Evolutionary conservation across 108 stramenopile species (phyloP).

Genomic region (Nitzschia sp.): DNA sequence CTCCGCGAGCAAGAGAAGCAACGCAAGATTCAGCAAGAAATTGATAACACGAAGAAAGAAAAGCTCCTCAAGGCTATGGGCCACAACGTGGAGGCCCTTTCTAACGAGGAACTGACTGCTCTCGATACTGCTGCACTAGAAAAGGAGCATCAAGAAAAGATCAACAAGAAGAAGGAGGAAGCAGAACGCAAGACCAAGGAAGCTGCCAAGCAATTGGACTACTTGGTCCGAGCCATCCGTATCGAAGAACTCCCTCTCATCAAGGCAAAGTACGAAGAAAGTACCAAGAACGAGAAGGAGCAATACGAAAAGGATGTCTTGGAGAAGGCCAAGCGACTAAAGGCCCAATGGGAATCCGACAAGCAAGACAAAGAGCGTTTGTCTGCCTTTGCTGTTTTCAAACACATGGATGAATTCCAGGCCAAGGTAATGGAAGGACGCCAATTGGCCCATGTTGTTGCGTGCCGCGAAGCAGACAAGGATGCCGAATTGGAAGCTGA

Average conservation of each 20-base stretch:
- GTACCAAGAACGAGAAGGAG: constrained; percentile 61
- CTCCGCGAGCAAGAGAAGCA: constrained; percentile 86
- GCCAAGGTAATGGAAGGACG: constrained; percentile 69
- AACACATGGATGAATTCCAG: constrained; percentile 63
- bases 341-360: constrained; percentile 73
- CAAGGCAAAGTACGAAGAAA: constrained; percentile 72
- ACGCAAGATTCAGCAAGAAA: constrained; percentile 85
- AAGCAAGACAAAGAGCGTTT: constrained; percentile 63
- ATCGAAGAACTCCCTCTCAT: constrained; percentile 91
- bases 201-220: constrained; percentile 85
- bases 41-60: constrained; percentile 86
- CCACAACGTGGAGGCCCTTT: constrained; percentile 85
- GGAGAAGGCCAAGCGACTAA: constrained; percentile 66
- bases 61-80: constrained; percentile 74
- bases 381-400: constrained; percentile 55
- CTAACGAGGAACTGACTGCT: constrained; percentile 65
- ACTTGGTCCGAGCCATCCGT: constrained; percentile 90
- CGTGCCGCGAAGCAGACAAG: constrained; percentile 67
- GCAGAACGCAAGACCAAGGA: constrained; percentile 85
- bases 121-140: constrained; percentile 73
- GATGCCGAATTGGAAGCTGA: constrained; percentile 74
- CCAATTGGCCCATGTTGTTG: constrained; percentile 42
- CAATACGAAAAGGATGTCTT: constrained; percentile 73
- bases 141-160: constrained; percentile 82
- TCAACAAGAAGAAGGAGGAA: constrained; percentile 90